A percentile compares a stretch with the other conserved stretches of the same genome.
phyloP scores from a whole-genome alignment of 805 yeast species.

The Candida koratica region DNA sequence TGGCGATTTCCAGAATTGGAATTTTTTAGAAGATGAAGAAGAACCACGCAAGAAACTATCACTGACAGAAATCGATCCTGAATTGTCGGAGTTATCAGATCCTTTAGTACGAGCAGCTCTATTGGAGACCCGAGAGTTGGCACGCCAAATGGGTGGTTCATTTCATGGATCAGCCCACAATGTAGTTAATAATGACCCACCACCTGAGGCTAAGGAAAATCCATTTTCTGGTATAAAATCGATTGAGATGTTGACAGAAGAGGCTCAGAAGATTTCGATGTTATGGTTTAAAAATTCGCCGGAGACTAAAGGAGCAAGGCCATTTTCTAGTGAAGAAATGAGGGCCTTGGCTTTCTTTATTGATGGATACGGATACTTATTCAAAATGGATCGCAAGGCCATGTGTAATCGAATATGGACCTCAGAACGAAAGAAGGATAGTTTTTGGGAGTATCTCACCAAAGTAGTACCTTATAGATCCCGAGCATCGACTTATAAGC shows the following conservation, averaged over 20 bases:
- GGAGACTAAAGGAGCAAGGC: conserved; percentile 31
- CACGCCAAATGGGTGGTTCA: conserved; percentile 27
- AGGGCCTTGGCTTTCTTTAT: conserved; percentile 71
- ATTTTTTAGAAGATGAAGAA: conserved; percentile 39
- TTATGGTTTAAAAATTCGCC: conserved; percentile 33
- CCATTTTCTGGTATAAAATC: conserved; percentile 26
- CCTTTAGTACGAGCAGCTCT: conserved; percentile 69
- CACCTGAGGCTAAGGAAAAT: background rate
- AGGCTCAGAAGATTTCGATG: conserved; percentile 32
- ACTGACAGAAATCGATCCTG: conserved; percentile 29
- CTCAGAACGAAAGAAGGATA: conserved; percentile 77
- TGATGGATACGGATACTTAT: conserved; percentile 59
- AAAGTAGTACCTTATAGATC: conserved; percentile 80
- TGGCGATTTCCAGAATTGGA: conserved; percentile 54
- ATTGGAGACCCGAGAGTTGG: conserved; percentile 62
- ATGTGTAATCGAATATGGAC: conserved; percentile 87
- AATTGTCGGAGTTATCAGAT: conserved; percentile 39
- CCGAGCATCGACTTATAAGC: conserved; percentile 87
- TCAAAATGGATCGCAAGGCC: conserved; percentile 59
- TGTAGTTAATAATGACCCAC: conserved; percentile 8
- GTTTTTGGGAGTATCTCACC: conserved; percentile 82
- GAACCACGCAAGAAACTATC: conserved; percentile 12
- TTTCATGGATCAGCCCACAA: conserved; percentile 22
- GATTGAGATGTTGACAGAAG: conserved; percentile 32
- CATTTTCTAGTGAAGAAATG: conserved; percentile 62